Evolutionary conservation across 2,329 filamentous ascomycete species (phyloP).

Genomic region (Hirsutella rhossiliensis): DNA sequence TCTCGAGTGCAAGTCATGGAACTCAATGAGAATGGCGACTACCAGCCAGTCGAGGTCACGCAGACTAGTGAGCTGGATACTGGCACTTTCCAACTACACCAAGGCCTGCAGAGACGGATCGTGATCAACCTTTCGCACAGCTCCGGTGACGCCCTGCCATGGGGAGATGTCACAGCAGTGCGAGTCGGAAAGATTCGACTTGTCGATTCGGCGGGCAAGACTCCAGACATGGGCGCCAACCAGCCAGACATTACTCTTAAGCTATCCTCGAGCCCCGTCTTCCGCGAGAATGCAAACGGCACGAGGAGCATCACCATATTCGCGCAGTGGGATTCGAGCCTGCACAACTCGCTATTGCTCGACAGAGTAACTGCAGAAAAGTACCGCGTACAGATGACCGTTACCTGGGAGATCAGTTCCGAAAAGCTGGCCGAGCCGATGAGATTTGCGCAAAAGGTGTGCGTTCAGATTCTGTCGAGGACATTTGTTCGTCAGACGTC

Average conservation of each 20-base stretch:
- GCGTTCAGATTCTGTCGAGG: constrained; percentile 72
- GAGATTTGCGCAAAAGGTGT: constrained; percentile 70
- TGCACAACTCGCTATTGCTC: constrained; percentile 85
- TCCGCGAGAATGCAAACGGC: constrained; percentile 80
- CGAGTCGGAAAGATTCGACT: constrained; percentile 73
- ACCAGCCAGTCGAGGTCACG: constrained; percentile 83
- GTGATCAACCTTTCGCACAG: constrained; percentile 83
- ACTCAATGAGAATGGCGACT: constrained; percentile 81
- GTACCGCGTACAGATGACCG: constrained; percentile 76
- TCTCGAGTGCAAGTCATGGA: constrained; percentile 81
- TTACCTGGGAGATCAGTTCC: constrained; percentile 78
- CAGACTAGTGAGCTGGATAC: constrained; percentile 72
- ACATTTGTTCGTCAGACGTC: constrained; percentile 77
- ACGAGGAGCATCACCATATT: constrained; percentile 75
- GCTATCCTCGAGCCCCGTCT: constrained; percentile 62
- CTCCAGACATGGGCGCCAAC: constrained; percentile 62
- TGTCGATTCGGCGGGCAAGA: constrained; percentile 74
- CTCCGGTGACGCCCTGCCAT: constrained; percentile 76
- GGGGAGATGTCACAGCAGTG: constrained; percentile 70
- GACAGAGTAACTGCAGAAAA: constrained; percentile 89
- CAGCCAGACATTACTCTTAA: constrained; percentile 67
- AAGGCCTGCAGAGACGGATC: constrained; percentile 82
- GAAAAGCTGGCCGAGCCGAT: constrained; percentile 79
- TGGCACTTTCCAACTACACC: constrained; percentile 91
- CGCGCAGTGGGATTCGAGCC: constrained; percentile 94